Base-by-base conservation (phyloP, 805 yeast genomes). In the Myxozyma kluyveri region DNA sequence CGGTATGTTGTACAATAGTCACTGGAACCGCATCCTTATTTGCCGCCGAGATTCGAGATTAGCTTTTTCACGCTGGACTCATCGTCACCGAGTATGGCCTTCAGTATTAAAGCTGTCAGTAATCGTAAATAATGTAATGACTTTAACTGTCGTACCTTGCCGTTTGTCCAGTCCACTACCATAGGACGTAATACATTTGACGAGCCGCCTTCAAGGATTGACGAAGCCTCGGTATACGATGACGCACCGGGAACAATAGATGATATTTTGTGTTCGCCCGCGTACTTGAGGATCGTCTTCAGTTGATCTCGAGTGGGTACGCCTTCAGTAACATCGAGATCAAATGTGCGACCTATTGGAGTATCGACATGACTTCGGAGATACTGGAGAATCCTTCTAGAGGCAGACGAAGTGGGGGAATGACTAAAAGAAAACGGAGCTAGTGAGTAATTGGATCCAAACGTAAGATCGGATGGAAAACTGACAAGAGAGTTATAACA, bases 291-390 rank as follows among this genome's bases (percentile, higher is more conserved):
- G 14, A 60, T 50, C 6, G 63, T 57, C 40, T 51, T 45, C 35
- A 60, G 53, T 49, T 60, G 63, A 27, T 60, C 63, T 18, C 33
- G 42, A 6, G 63, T 61, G 41, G 70, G 62, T 2, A 67, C 57
- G 43, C 63, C 67, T 46, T 68, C 69, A 18, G 68, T 54, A 27
- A 61, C 62, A 21, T 68, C 71, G 4, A 70, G 65, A 52, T 69
- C 72, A 45, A 65, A 56, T 9, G 60, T 35, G n/a, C 57, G 51
- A 14, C 64, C 50, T 1, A 62, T 51, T 63, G 63, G 21, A 1
- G 36, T 26, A 9, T 39, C 47, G 3, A 22, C 32, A 19, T 36
- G 40, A 23, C 26, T 35, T 33, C 42, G 49, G 27, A 56, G 41
- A 31, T 35, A 27, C 23, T 45, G 47, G 29, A 56, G 51, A 26